A percentile compares a stretch with the other conserved stretches of the same genome.
Conservation (phyloP, 768 basidiomycete species). For the Fomitopsis serialis region DNA sequence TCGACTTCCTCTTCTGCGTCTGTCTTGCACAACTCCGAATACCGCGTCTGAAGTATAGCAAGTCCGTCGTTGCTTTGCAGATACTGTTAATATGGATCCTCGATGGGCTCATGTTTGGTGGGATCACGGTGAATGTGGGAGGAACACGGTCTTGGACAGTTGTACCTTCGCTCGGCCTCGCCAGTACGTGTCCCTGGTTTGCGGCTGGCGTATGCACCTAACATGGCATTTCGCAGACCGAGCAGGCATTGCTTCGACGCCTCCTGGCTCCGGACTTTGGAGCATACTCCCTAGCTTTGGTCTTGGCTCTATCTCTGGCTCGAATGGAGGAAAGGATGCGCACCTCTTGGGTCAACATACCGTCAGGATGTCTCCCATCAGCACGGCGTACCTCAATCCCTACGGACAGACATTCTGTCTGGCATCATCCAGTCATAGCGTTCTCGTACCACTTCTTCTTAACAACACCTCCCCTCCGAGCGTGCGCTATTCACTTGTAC, state of each 20-base stretch:
- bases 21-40: conserved; percentile 62
- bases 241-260: conserved; percentile 11
- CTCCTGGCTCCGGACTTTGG: conserved; percentile 37
- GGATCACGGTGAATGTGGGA: conserved; percentile 53
- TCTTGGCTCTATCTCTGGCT: conserved; percentile 44
- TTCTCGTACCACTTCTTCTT: conserved; percentile 78
- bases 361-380: conserved; percentile 88
- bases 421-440: conserved; percentile 41
- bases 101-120: conserved; percentile 69
- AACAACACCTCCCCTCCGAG: conserved; percentile 82
- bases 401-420: conserved; percentile 71
- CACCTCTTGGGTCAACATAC: conserved; percentile 85
- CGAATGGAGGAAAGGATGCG: conserved; percentile 38
- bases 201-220: conserved; percentile 16
- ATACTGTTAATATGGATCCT: conserved; percentile 56
- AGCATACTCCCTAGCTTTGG: conserved; percentile 44
- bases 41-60: conserved; percentile 67
- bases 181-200: conserved; percentile 25
- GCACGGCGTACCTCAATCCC: conserved; percentile 88
- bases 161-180: conserved; percentile 15
- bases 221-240: conserved; percentile 10
- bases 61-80: conserved; percentile 57
- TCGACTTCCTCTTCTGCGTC: conserved; percentile 58
- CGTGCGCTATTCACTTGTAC: conserved; percentile 68
- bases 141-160: conserved; percentile 21